Conservation (phyloP, 306 rosid genomes). For the Heteromeles arbutifolia region DNA sequence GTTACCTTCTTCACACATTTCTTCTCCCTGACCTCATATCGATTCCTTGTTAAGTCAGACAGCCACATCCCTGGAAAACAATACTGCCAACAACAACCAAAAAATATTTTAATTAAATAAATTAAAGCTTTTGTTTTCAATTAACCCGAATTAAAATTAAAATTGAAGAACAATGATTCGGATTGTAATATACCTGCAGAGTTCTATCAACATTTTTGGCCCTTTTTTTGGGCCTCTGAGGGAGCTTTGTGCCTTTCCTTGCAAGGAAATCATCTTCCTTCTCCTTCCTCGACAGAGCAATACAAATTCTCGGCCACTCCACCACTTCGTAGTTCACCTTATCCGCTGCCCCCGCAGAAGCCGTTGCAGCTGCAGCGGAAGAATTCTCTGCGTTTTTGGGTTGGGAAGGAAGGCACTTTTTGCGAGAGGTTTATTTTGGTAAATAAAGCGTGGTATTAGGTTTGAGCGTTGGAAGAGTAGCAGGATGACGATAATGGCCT, state of each 20-base stretch:
- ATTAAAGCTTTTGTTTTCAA: background rate
- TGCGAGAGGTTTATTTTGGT: too few relatives aligned
- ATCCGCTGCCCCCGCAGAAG: constrained; percentile 13
- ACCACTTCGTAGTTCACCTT: constrained; percentile 32
- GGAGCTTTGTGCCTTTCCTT: constrained; percentile 71
- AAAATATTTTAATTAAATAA: background rate
- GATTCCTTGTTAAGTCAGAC: constrained; percentile 61
- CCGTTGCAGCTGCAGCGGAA: background rate
- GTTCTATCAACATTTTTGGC: constrained; percentile 58
- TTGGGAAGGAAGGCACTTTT: too few relatives aligned
- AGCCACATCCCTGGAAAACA: constrained; percentile 82
- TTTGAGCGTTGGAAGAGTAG: too few relatives aligned
- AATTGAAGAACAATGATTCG: background rate
- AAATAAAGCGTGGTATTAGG: too few relatives aligned
- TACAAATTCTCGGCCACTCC: constrained; percentile 60
- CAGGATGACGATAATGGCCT: too few relatives aligned
- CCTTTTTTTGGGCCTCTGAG: constrained; percentile 80
- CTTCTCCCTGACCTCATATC: constrained; percentile 78
- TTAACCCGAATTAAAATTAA: background rate
- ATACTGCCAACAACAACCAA: constrained; percentile 35
- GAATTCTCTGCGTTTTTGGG: constrained; percentile 1
- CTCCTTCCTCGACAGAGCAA: constrained; percentile 68
- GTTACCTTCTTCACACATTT: constrained; percentile 66
- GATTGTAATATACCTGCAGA: constrained; percentile 36
- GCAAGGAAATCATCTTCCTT: constrained; percentile 81